A percentile compares a stretch with the other conserved stretches of the same genome.
Evolutionary conservation across 2,329 filamentous ascomycete genomes (phyloP).

Genomic region (Aspergillus brasiliensis): DNA sequence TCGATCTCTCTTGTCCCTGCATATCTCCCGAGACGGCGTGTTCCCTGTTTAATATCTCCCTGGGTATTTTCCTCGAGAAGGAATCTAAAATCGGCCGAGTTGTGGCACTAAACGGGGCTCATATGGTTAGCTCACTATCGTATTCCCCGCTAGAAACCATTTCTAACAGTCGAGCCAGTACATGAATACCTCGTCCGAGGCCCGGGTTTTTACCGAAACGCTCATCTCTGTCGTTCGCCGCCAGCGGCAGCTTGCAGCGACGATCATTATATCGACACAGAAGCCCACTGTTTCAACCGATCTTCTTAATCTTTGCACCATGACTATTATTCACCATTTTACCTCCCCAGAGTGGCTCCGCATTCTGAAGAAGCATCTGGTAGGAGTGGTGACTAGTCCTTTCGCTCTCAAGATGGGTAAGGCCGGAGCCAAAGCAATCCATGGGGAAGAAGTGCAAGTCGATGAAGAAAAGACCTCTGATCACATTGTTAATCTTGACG

Average conservation of each 20-base stretch:
- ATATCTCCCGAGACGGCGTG: constrained; percentile 25
- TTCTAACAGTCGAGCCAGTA: constrained; percentile 10
- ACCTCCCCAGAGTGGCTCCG: constrained; percentile 63
- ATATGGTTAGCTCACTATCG: constrained; percentile 19
- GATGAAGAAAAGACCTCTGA: not conserved
- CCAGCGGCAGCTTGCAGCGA: constrained; percentile 66
- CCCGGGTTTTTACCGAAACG: constrained; percentile 54
- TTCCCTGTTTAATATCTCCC: constrained; percentile 23
- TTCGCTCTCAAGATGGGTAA: not conserved
- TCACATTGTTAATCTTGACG: not conserved
- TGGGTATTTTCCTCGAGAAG: constrained; percentile 24
- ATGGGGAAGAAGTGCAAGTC: not conserved
- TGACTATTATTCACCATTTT: constrained; percentile 72
- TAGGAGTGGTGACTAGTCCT: constrained; percentile 28
- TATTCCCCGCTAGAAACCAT: no score
- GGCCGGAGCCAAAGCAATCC: not conserved
- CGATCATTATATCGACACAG: constrained; percentile 71
- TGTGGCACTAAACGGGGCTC: constrained; percentile 25
- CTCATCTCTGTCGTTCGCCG: constrained; percentile 64
- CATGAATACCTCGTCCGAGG: constrained; percentile 19
- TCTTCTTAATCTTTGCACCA: constrained; percentile 68
- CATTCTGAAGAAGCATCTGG: constrained; percentile 48
- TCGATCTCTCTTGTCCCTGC: constrained; percentile 26
- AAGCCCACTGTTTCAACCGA: constrained; percentile 69
- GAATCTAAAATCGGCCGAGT: constrained; percentile 16